Base-by-base conservation (phyloP, 2,329 filamentous ascomycete genomes). In the Zopfia rhizophila region DNA sequence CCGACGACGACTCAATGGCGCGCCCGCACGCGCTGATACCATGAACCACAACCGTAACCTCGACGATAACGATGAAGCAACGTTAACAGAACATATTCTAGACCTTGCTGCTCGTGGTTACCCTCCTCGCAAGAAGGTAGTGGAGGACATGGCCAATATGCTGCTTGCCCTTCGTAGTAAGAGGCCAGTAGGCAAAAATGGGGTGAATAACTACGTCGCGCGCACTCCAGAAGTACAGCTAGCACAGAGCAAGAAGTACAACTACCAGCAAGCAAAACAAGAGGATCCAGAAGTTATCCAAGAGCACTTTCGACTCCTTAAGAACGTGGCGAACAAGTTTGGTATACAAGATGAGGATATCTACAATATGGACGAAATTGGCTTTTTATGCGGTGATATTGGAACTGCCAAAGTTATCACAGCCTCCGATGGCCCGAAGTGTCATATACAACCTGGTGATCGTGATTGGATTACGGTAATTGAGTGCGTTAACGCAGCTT, bases 331-430 rank as follows among this genome's bases (percentile, higher is more conserved):
- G 13, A 47, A 13, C 1, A 54, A 54, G 35, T 49, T 47, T 23
- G 19, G 50, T 31, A 51, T 58, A 10, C 6, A 21, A n/a, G 47
- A 58, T 31, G 36, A 46, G 6, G 44, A 57, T 38, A 51, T 35
- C 14, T 60, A 50, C 13, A 60, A 61, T 48, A 58, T 60, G 42
- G 40, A 63, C 35, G 55, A 71, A 53, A 61, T 59, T 24, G 59
- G 66, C 40, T 70, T 69, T 55, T 46, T 64, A 22, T 68, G 71
- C 27, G 65, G 64, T 35, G 47, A 65, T n/a, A 68, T 67, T 35
- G 40, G 11, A 2, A 33, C 45, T 12, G n/a, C 38, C 7, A 59
- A 63, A 33, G 60, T 70, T 30, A 41, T 70, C 32, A 68, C 53
- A 50, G 38, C 42, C 21, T 44, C 52, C 28, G 48, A 68, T 29